Conservation (phyloP, 1,284 basidiomycete species). For the Phlebopus sp. region DNA sequence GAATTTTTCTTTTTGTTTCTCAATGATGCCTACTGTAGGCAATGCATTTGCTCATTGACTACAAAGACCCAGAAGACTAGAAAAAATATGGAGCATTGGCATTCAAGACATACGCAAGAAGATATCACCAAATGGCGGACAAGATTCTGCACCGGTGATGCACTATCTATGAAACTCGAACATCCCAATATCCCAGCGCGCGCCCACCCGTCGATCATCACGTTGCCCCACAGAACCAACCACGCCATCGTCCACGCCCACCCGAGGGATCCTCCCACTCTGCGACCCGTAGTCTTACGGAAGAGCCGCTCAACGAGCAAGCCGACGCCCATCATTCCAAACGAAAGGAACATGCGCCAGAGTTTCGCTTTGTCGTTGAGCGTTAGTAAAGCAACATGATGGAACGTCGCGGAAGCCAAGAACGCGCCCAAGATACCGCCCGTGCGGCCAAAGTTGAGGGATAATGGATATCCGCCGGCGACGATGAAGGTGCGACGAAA, state of each 20-base stretch:
- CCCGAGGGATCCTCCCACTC: slow-evolving; percentile 43
- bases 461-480: slow-evolving; percentile 35
- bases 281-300: slow-evolving; percentile 29
- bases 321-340: slow-evolving; percentile 52
- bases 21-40: too few species aligned
- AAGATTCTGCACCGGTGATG: slow-evolving; percentile 12
- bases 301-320: slow-evolving; percentile 41
- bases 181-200: slow-evolving; percentile 39
- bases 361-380: slow-evolving; percentile 48
- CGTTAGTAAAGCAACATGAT: slow-evolving; percentile 49
- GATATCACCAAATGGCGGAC: slow-evolving; percentile 11
- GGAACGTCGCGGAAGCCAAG: slow-evolving; percentile 51
- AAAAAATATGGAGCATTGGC: too few species aligned
- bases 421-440: slow-evolving; percentile 53
- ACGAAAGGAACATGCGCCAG: slow-evolving; percentile 45
- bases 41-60: too few species aligned
- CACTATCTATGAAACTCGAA: slow-evolving; percentile 12
- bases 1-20: too few species aligned
- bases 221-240: slow-evolving; percentile 44
- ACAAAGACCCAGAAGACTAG: too few species aligned
- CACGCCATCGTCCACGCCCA: slow-evolving; percentile 50
- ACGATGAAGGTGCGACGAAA: slow-evolving; percentile 34
- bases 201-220: slow-evolving; percentile 50
- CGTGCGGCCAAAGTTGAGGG: slow-evolving; percentile 35
- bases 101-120: slow-evolving; percentile 14